A percentile compares a stretch with the other conserved stretches of the same genome.
Evolutionary conservation across 148 eudicot genomes (phyloP).

Genomic region (Spergularia marina): DNA sequence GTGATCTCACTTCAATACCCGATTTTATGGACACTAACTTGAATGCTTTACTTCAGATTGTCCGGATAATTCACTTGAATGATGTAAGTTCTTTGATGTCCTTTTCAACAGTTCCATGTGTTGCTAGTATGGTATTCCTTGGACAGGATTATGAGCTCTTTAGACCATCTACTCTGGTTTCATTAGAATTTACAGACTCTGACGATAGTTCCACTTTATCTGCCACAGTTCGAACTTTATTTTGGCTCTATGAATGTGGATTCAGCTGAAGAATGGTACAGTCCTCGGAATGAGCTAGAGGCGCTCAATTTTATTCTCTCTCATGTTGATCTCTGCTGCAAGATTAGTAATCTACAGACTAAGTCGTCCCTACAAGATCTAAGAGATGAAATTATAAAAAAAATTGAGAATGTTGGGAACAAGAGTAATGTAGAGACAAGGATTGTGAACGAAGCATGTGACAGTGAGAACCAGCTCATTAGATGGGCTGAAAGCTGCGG

Average conservation of each 20-base stretch:
- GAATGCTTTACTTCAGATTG: slow-evolving; percentile 51
- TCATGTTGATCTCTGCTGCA: slow-evolving; percentile 37
- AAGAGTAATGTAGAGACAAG: slow-evolving; percentile 31
- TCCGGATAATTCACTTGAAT: slow-evolving; percentile 60
- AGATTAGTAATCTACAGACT: slow-evolving; percentile 19
- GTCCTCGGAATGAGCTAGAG: slow-evolving; percentile 81
- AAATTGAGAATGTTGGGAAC: slow-evolving; percentile 50
- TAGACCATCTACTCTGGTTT: neutral
- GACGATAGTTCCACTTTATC: slow-evolving; percentile 8
- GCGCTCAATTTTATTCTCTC: slow-evolving; percentile 59
- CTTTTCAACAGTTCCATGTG: neutral
- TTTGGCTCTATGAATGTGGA: slow-evolving; percentile 43
- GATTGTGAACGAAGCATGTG: slow-evolving; percentile 39
- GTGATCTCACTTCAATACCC: slow-evolving; percentile 30
- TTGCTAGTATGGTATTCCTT: neutral
- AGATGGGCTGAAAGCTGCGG: slow-evolving; percentile 76
- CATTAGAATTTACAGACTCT: neutral
- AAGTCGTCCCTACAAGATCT: slow-evolving; percentile 33
- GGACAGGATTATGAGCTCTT: neutral
- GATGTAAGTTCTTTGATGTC: slow-evolving; percentile 45
- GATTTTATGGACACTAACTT: slow-evolving; percentile 36
- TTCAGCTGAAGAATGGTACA: slow-evolving; percentile 33
- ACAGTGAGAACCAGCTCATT: slow-evolving; percentile 49
- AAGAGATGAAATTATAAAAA: slow-evolving; percentile 32
- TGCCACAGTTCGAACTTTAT: slow-evolving; percentile 76